Percentiles rank a stretch among this genome's conserved stretches.
phyloP scores from a whole-genome alignment of 345 rosid species.

The Noccaea caerulescens region DNA sequence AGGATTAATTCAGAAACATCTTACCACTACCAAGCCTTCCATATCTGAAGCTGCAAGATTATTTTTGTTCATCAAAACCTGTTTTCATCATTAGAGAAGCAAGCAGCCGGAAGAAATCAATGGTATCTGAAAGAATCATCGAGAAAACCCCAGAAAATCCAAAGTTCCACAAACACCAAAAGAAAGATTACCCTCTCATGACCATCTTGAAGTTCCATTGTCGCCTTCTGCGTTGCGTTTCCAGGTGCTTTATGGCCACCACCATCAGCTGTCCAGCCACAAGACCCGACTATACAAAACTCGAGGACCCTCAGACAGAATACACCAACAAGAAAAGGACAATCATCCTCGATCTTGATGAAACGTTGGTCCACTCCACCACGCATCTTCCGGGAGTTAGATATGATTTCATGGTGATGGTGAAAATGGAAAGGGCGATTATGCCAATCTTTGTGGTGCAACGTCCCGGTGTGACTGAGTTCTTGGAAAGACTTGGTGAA shows the following conservation, averaged over 20 bases:
- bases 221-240: constrained; percentile 67
- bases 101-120: constrained; percentile 8
- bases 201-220: constrained; percentile 63
- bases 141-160: constrained; percentile 25
- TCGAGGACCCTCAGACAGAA: constrained; percentile 19
- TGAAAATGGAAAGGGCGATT: constrained; percentile 52
- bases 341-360: constrained; percentile 85
- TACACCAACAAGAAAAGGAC: constrained; percentile 49
- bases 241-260: constrained; percentile 54
- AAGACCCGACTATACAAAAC: constrained; percentile 15
- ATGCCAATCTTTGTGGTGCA: constrained; percentile 73
- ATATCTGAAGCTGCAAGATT: constrained; percentile 13
- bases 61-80: constrained; percentile 4
- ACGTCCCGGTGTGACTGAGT: constrained; percentile 82
- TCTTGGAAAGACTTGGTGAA: constrained; percentile 58
- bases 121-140: constrained; percentile 23
- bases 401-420: constrained; percentile 72
- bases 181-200: constrained; percentile 46
- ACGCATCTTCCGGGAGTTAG: constrained; percentile 56
- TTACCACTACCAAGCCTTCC: constrained; percentile 24
- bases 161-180: constrained; percentile 47
- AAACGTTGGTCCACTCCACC: constrained; percentile 78
- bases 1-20: constrained; percentile 22
- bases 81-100: constrained; percentile 4
- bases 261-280: constrained; percentile 34